Evolutionary conservation across 352 stramenopile species (phyloP).

Genomic region (Globisporangium uncinulatum): DNA sequence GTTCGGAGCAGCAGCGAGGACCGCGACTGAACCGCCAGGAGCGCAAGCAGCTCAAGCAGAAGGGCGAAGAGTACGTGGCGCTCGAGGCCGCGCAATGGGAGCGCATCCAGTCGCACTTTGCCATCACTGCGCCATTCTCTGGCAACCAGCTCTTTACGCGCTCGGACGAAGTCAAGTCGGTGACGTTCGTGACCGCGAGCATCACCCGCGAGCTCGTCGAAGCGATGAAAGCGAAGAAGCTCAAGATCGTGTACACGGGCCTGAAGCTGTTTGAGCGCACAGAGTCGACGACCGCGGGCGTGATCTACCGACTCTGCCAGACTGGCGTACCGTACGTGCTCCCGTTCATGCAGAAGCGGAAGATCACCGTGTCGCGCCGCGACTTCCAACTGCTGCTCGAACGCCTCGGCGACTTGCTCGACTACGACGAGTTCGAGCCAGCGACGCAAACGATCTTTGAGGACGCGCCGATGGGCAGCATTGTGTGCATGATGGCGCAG

Average conservation of each 20-base stretch:
- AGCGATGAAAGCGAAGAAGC: conserved; percentile 82
- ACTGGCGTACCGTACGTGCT: conserved; percentile 81
- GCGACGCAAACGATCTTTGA: conserved; percentile 42
- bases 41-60: conserved; percentile 37
- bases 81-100: conserved; percentile 55
- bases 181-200: conserved; percentile 83
- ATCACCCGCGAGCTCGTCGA: conserved; percentile 78
- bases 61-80: conserved; percentile 70
- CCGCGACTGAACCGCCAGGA: conserved; percentile 28
- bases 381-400: conserved; percentile 87
- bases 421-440: conserved; percentile 79
- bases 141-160: conserved; percentile 80
- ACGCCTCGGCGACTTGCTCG: conserved; percentile 70
- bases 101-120: conserved; percentile 75
- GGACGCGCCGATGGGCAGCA: conserved; percentile 61
- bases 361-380: conserved; percentile 44
- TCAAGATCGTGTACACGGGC: conserved; percentile 89
- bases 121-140: conserved; percentile 60
- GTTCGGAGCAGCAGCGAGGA: conserved; percentile 1
- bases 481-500: conserved; percentile 65
- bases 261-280: conserved; percentile 92
- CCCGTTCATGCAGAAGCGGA: conserved; percentile 72
- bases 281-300: conserved; percentile 54
- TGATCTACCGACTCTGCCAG: conserved; percentile 88
- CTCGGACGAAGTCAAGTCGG: conserved; percentile 79